phyloP scores from a whole-genome alignment of 129 eudicot genomes.

The Ambrosia trifida region DNA sequence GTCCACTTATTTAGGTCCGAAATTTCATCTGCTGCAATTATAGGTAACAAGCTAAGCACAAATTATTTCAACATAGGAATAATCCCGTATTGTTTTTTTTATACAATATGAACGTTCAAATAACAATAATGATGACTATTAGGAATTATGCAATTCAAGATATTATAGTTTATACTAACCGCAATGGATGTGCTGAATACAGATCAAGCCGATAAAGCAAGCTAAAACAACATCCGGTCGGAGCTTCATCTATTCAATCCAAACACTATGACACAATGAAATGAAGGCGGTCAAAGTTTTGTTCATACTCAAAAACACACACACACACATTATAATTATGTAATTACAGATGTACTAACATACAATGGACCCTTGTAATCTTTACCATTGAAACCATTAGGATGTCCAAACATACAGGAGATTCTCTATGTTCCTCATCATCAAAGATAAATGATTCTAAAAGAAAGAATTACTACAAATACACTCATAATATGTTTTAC shows the following conservation, averaged over 20 bases:
- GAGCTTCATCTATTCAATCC: constrained; percentile 55
- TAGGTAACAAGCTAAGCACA: constrained; percentile 15
- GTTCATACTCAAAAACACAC: constrained; percentile 7
- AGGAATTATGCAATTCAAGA: background rate
- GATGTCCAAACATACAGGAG: background rate
- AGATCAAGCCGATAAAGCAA: constrained; percentile 44
- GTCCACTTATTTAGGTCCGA: constrained; percentile 61
- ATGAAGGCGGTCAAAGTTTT: constrained; percentile 20
- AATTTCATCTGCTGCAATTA: constrained; percentile 44
- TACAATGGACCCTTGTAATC: constrained; percentile 2
- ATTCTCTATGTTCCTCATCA: constrained; percentile 3
- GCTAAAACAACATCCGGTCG: constrained; percentile 41
- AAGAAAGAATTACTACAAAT: constrained; percentile 1
- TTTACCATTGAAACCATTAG: constrained; percentile 5
- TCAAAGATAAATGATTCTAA: constrained; percentile 9
- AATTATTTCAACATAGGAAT: background rate
- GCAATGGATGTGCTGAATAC: constrained; percentile 45
- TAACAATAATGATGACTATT: background rate
- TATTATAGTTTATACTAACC: constrained; percentile 47
- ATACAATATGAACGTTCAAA: background rate
- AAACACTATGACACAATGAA: constrained; percentile 29
- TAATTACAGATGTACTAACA: background rate
- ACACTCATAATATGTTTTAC: background rate
- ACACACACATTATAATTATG: constrained; percentile 3
- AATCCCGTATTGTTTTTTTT: constrained; percentile 5